Evolutionary conservation across 73 alveolate species (phyloP).

Genomic region (Stentor roeselii): DNA sequence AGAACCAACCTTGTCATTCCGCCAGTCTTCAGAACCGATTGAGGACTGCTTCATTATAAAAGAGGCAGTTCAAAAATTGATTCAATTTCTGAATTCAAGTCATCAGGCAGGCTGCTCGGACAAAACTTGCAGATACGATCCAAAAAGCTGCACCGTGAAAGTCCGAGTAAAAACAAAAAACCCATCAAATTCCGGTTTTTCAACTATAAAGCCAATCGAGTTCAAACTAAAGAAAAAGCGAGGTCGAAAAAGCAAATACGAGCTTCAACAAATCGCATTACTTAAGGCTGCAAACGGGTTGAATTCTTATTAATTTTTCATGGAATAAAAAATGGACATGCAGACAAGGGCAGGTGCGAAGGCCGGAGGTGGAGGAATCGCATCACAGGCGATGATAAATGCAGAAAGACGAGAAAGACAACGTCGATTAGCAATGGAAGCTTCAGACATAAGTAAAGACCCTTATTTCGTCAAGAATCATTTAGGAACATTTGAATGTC

Average conservation of each 20-base stretch:
- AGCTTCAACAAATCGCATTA: background rate
- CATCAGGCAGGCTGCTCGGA: background rate
- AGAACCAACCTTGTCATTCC: background rate
- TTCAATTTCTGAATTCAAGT: background rate
- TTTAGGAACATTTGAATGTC: constrained; percentile 99
- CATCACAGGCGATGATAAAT: constrained; percentile 73
- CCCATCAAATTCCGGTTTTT: background rate
- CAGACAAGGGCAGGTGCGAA: constrained; percentile 85
- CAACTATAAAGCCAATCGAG: no score
- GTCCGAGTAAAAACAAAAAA: background rate
- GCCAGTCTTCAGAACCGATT: background rate
- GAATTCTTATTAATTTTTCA: no score
- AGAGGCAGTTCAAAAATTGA: background rate
- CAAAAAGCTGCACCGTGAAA: no score
- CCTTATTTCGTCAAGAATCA: constrained; percentile 98
- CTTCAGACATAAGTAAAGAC: constrained; percentile 96
- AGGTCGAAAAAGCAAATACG: background rate
- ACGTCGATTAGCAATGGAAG: constrained; percentile 93
- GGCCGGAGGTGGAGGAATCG: constrained; percentile 92
- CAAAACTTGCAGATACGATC: background rate
- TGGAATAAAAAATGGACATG: constrained; percentile 71
- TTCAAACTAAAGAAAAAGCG: background rate
- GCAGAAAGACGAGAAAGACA: constrained; percentile 92
- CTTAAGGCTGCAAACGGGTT: background rate
- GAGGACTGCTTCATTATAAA: background rate